A percentile compares a stretch with the other conserved stretches of the same genome.
phyloP scores from a whole-genome alignment of 805 yeast genomes.

The Metschnikowia koreensis region DNA sequence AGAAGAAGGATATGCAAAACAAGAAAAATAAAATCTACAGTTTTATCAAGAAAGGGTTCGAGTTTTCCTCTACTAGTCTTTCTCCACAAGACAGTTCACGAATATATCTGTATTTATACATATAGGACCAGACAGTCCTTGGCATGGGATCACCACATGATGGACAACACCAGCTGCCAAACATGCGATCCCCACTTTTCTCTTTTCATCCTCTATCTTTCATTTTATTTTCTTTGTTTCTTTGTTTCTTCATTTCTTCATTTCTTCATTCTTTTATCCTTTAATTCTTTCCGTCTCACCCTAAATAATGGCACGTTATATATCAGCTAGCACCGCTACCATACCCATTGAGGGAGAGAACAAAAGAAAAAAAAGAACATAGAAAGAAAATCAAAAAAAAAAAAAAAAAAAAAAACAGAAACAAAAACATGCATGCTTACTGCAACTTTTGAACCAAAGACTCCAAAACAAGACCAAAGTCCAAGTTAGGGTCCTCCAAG shows the following conservation, averaged over 20 bases:
- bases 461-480: conserved; percentile 68
- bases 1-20: too few relatives aligned
- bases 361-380: too few relatives aligned
- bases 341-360: neutral
- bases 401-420: too few relatives aligned
- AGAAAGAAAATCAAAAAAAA: too few relatives aligned
- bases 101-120: conserved; percentile 7
- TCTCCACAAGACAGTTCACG: neutral
- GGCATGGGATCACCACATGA: neutral
- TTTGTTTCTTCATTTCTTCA: neutral
- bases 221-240: too few relatives aligned
- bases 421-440: conserved; percentile 12
- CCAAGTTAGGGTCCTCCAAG: conserved; percentile 89
- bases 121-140: neutral
- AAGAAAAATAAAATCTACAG: too few relatives aligned
- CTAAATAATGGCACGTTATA: too few relatives aligned
- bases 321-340: too few relatives aligned
- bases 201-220: neutral
- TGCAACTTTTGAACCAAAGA: conserved; percentile 58
- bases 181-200: neutral
- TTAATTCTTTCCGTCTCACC: neutral
- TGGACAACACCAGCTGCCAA: neutral
- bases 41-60: too few relatives aligned
- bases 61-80: neutral
- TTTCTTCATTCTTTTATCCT: neutral